phyloP scores from a whole-genome alignment of 2,329 filamentous ascomycete species.

The Alternaria brassicae region DNA sequence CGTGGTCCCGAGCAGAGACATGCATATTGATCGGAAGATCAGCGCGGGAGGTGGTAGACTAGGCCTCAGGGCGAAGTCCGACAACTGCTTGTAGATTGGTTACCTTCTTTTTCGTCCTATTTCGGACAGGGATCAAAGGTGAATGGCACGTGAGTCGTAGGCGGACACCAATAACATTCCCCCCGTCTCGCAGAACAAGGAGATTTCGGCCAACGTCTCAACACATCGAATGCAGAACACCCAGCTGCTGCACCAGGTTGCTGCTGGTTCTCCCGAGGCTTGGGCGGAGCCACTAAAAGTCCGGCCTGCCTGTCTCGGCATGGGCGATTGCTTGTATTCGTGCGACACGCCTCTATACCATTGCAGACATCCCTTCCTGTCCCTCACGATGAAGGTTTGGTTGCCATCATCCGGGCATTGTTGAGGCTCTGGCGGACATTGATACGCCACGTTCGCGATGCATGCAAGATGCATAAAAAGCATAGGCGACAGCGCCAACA shows the following conservation, averaged over 20 bases:
- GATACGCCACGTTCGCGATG: constrained; percentile 30
- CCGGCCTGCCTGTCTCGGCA: constrained; percentile 24
- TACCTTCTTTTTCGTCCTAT: constrained; percentile 10
- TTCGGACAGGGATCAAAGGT: constrained; percentile 1
- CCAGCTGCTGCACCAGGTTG: constrained; percentile 9
- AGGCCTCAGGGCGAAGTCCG: constrained; percentile 18
- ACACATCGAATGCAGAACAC: constrained; percentile 13
- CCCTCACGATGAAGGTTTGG: constrained; percentile 15
- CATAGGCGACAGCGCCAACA: constrained; percentile 20
- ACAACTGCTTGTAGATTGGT: constrained; percentile 10
- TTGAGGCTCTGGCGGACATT: constrained; percentile 20
- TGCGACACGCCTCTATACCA: constrained; percentile 17
- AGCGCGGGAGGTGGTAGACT: constrained; percentile 20
- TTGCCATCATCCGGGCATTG: constrained; percentile 7
- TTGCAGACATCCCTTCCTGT: constrained; percentile 9
- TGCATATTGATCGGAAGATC: constrained; percentile 20
- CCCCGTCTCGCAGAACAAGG: constrained; percentile 10
- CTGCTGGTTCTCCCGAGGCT: constrained; percentile 11
- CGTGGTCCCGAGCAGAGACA: constrained; percentile 17
- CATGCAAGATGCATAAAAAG: constrained; percentile 22
- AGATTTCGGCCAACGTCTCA: constrained; percentile 4
- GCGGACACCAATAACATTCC: constrained; percentile 13
- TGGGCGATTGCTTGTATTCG: constrained; percentile 31
- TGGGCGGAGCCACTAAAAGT: constrained; percentile 26
- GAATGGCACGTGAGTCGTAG: constrained; percentile 1